Evolutionary conservation across 2,329 filamentous ascomycete species (phyloP), one percentile per base, ranked within the genome.

Genomic region (Trichoderma semiorbis): DNA sequence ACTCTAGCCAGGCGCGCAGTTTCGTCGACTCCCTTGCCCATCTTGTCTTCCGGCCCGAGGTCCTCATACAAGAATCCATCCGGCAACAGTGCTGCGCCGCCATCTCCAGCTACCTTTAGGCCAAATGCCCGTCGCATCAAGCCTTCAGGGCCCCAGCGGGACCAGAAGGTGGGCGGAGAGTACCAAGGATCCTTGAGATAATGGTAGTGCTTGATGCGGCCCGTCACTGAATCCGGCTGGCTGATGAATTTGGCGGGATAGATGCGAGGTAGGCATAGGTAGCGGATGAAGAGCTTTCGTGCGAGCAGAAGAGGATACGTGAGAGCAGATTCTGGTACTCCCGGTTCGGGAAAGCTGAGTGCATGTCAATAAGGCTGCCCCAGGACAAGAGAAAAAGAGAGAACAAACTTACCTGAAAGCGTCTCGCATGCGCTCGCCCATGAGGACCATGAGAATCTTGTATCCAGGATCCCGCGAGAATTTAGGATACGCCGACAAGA

Each of bases 131-230:
- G 78, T 24, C 82, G 78, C 5, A 88, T 71, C 84, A 85, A 85
- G 0, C 85, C 89, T 72, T 79, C 78, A 0, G 85, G 90, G 2
- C 88, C 88, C 89, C 87, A 93, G 72, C 88, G 87, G 76, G 85
- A 88, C 88, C 85, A 88, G 53, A 87, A 79, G 0, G 87, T 91
- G 32, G 85, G 84, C 73, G 86, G 84, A 28, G 88, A 83, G 79
- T 93, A 93, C 80, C 88, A 92, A 3, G 91, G 92, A 61, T 89
- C 86, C 12, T 88, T 87, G 30, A 90, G 84, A 80, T 89, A 92
- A 47, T 83, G 75, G 0, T 81, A 75, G 78, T 76, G 78, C 68
- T 85, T 83, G 73, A 89, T 85, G 3, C 87, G 85, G 0, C 87
- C 87, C 0, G 87, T 86, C 34, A 84, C 80, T 11, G 83, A 80